Conservation (phyloP, 2,329 filamentous ascomycete species). For the Tolypocladium paradoxum region DNA sequence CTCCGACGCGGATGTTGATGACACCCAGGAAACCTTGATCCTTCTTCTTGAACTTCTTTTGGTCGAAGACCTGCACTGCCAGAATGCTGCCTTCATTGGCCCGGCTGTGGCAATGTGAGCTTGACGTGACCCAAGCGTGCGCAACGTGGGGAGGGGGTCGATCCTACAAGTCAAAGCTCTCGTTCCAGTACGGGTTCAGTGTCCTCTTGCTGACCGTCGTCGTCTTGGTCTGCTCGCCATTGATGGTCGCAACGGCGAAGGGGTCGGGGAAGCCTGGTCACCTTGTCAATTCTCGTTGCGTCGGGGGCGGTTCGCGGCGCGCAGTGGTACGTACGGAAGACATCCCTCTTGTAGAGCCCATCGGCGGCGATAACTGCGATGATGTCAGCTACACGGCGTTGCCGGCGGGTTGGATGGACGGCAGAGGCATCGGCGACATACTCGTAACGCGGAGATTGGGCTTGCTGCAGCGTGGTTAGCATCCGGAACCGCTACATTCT, state of each 20-base stretch:
- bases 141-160: conserved; percentile 6
- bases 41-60: conserved; percentile 99
- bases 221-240: conserved; percentile 97
- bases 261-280: conserved; percentile 83
- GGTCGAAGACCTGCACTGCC: conserved; percentile 96
- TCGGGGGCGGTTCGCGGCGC: neutral
- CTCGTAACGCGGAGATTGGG: conserved; percentile 90
- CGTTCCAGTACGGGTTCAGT: conserved; percentile 99
- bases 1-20: conserved; percentile 92
- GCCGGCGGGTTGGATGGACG: neutral
- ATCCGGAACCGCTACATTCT: neutral
- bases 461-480: conserved; percentile 42
- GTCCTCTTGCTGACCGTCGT: conserved; percentile 95
- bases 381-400: conserved; percentile 23
- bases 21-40: conserved; percentile 97
- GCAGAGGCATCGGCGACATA: conserved; percentile 34
- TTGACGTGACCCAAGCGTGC: neutral
- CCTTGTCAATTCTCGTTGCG: conserved; percentile 16
- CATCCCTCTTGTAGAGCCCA: conserved; percentile 97
- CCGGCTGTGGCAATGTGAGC: conserved; percentile 42
- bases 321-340: conserved; percentile 68
- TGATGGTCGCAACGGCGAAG: conserved; percentile 93
- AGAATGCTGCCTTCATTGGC: conserved; percentile 94
- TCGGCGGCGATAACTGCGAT: conserved; percentile 89
- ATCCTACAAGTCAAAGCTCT: conserved; percentile 92